Percentiles rank a stretch among this genome's conserved stretches.
These are phyloP conservation scores for Naganishia vaughanmartiniae DNA, from an alignment of 768 basidiomycete species.

Conservation along the genomic window DNA sequence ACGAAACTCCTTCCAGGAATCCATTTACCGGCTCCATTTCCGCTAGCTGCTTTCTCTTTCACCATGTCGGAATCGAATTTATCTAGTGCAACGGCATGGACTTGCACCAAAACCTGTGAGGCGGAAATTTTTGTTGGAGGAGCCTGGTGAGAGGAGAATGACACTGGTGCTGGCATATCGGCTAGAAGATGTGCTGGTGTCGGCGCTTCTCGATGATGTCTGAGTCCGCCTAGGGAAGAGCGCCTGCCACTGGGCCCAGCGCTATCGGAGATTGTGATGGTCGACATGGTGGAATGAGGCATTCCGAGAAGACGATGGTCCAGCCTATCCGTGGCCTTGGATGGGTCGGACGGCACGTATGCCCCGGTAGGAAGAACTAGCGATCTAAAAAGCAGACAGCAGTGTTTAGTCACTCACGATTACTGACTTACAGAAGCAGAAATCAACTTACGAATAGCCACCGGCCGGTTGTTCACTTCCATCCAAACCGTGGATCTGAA, in stretches of 20 bases:
- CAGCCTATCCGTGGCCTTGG: constrained; percentile 56
- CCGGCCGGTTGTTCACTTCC: constrained; percentile 35
- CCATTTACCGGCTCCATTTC: constrained; percentile 58
- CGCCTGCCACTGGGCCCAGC: constrained; percentile 28
- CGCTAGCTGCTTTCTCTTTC: constrained; percentile 54
- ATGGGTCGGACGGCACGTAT: constrained; percentile 53
- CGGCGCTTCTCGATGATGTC: constrained; percentile 22
- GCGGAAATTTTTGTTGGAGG: constrained; percentile 73
- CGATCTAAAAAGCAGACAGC: constrained; percentile 42
- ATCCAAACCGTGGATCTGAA: constrained; percentile 44
- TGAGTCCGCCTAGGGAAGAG: constrained; percentile 20
- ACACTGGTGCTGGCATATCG: constrained; percentile 52
- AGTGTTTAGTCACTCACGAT: background rate
- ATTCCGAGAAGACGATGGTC: constrained; percentile 74
- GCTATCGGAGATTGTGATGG: constrained; percentile 55
- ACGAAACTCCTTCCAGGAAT: constrained; percentile 85
- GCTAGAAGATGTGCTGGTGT: constrained; percentile 51
- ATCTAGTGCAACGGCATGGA: constrained; percentile 85
- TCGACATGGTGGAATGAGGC: constrained; percentile 85
- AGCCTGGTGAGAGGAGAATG: constrained; percentile 67
- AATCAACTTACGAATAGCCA: constrained; percentile 46
- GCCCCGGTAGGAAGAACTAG: constrained; percentile 57
- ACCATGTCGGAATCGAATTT: constrained; percentile 68
- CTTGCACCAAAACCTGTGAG: constrained; percentile 73
- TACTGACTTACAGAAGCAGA: background rate